Percentiles rank a stretch among this genome's conserved stretches.
phyloP scores from a whole-genome alignment of 768 basidiomycete species.

The Suillus cothurnatus region DNA sequence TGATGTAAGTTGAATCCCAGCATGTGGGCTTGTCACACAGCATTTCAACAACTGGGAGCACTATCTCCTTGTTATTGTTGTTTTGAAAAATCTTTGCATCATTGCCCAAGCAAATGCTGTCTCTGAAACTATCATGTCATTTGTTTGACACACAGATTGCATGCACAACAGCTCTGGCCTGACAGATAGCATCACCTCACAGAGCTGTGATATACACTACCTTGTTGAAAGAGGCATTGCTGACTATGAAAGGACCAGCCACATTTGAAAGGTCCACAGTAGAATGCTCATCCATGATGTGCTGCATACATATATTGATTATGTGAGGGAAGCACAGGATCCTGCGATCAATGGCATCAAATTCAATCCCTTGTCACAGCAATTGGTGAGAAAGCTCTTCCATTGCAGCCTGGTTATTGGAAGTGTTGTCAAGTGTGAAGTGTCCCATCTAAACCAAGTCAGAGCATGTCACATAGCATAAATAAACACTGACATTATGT shows the following conservation, averaged over 20 bases:
- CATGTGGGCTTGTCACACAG: constrained; percentile 37
- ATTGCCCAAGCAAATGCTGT: neutral
- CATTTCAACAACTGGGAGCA: constrained; percentile 7
- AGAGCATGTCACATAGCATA: constrained; percentile 10
- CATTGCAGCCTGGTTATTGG: neutral
- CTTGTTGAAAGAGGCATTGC: neutral
- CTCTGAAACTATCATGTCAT: neutral
- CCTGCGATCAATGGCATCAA: neutral
- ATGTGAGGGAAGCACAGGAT: neutral
- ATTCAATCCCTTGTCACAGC: neutral
- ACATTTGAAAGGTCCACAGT: neutral
- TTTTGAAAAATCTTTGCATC: neutral
- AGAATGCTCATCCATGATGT: constrained; percentile 10
- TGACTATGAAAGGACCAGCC: neutral
- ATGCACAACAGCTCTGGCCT: neutral
- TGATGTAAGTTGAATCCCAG: too few relatives aligned
- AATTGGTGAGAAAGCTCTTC: neutral
- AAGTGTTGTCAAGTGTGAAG: neutral
- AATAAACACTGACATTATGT: neutral
- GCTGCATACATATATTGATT: constrained; percentile 1
- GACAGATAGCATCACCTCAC: neutral
- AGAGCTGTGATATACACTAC: neutral
- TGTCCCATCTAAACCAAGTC: constrained; percentile 15
- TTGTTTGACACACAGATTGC: neutral
- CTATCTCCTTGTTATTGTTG: neutral